phyloP scores from a whole-genome alignment of 176 grass and related monocot species.

The Elaeis guineensis region DNA sequence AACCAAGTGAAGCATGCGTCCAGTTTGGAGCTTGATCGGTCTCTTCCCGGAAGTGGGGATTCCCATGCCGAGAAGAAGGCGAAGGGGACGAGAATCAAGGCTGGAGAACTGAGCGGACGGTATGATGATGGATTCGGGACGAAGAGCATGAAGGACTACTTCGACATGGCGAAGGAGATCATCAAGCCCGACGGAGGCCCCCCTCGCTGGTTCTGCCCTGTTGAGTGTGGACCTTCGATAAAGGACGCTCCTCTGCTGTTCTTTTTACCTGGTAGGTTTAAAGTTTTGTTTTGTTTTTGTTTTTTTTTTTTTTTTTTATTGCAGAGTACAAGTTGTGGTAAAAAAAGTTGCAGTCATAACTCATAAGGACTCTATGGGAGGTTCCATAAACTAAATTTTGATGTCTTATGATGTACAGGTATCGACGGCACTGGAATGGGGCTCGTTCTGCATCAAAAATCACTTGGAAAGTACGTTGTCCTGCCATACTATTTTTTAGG shows the following conservation, averaged over 20 bases:
- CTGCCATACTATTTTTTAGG: conserved; percentile 5
- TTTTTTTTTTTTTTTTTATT: neutral
- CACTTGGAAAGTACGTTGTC: conserved; percentile 76
- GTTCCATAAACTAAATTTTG: neutral
- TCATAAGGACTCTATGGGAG: neutral
- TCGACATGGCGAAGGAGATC: conserved; percentile 51
- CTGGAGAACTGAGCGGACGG: conserved; percentile 28
- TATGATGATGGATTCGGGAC: conserved; percentile 83
- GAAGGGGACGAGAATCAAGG: conserved; percentile 1
- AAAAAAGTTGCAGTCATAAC: neutral
- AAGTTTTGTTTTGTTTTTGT: too few relatives aligned
- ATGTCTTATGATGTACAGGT: conserved; percentile 26
- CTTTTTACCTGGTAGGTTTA: conserved; percentile 69
- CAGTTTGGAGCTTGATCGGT: neutral
- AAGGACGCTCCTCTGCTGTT: conserved; percentile 59
- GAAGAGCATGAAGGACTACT: conserved; percentile 69
- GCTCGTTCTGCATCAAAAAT: conserved; percentile 89
- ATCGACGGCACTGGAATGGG: conserved; percentile 76
- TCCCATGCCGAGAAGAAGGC: neutral
- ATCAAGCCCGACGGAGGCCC: conserved; percentile 53
- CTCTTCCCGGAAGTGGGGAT: too few relatives aligned
- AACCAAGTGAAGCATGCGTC: conserved; percentile 4
- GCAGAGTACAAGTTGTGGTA: neutral
- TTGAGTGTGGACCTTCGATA: conserved; percentile 44
- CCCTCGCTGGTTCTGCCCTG: conserved; percentile 84